Base-by-base conservation (phyloP, 1,284 basidiomycete species). In the Malassezia pachydermatis region DNA sequence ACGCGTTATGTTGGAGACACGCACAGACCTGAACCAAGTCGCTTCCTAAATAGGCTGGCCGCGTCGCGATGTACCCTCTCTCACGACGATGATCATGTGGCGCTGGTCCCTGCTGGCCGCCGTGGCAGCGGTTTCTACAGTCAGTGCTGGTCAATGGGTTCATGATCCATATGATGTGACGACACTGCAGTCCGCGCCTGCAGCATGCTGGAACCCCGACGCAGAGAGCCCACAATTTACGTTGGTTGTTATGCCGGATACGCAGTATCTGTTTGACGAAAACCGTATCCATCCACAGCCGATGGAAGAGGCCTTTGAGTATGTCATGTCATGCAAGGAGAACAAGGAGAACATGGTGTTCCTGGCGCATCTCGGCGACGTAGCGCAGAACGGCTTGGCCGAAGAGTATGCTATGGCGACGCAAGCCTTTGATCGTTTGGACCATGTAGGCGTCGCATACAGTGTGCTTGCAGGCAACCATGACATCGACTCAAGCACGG, bases 401-500 rank as follows among this genome's bases (percentile, higher is more conserved):
- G 22, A 43, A 34, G 41, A 43, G 20, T 43, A 33, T n/a, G 30
- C 16, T 23, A 13, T 24, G 20, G 41, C 32, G 11, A 32, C 29
- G 1, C 20, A 43, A 17, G 29, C 20, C 14, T 43, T 43, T 19
- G 20, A 43, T 14, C 14, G 16, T 10, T 14, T 43, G 9, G 41
- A 43, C 20, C 20, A 43, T n/a, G 19, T 30, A 1, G 30, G 30
- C 14, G 41, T 33, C 8, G 41, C 24, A 25, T 43, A 43, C 41
- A 43, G 41, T 9, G 29, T 22, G 14, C 41, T 43, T 17, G 41
- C 41, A n/a, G 41, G 41, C 8, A 43, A 43, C 19, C 41, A 43
- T 19, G 41, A 43, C 20, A 33, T 43, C n/a, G 41, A 34, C 13
- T 33, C 41, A 14, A 43, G 41, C 30, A 43, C 41, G 1, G 20